Conservation (phyloP, 2,329 filamentous ascomycete genomes). For the Neofusicoccum laricinum region DNA sequence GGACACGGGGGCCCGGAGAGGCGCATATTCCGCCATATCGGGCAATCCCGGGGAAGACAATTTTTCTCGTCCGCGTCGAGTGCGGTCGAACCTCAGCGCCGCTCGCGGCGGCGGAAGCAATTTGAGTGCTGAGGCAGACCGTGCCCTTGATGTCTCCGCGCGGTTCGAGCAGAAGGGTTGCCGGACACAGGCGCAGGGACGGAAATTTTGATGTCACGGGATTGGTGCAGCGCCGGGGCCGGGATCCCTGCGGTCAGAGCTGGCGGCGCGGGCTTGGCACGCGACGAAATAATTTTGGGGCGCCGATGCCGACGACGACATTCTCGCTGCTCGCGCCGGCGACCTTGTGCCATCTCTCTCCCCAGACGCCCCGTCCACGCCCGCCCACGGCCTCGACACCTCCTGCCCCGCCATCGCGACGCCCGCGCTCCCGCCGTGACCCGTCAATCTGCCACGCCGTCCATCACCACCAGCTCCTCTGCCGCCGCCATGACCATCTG, state of each 20-base stretch:
- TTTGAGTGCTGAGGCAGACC: not conserved
- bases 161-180: too few species aligned
- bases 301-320: conserved; percentile 1
- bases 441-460: not conserved
- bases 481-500: conserved; percentile 22
- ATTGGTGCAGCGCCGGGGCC: not conserved
- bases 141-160: too few species aligned
- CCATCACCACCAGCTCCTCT: not conserved
- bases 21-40: conserved; percentile 6
- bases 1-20: not conserved
- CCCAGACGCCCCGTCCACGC: not conserved
- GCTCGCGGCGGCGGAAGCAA: not conserved
- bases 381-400: not conserved
- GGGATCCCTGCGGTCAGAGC: conserved; percentile 4
- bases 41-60: not conserved
- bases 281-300: conserved; percentile 16
- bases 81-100: not conserved
- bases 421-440: not conserved
- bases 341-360: not conserved
- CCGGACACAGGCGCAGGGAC: not conserved
- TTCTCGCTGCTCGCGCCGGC: conserved; percentile 1
- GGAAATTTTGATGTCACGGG: conserved; percentile 17
- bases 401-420: not conserved
- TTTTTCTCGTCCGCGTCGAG: not conserved
- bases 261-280: not conserved